Percentiles rank a stretch among this genome's conserved stretches.
Conservation (phyloP, 106 monocot genomes). For the Chionographis japonica region DNA sequence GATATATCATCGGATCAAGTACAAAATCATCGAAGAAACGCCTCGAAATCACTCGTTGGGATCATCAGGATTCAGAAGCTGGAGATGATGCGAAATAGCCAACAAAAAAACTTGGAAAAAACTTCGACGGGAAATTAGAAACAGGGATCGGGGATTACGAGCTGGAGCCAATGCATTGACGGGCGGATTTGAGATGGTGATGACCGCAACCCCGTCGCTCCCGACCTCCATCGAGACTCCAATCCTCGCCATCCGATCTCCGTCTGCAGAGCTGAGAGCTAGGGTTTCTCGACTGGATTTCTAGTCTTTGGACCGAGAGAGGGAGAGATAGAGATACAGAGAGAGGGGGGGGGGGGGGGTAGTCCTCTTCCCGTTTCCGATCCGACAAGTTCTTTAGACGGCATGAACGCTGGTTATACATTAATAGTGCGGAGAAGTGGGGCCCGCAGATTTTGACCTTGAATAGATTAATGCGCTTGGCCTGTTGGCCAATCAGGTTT, state of each 20-base stretch:
- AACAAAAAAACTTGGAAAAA: constrained; percentile 2
- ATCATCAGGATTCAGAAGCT: too few relatives aligned
- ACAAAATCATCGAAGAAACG: too few relatives aligned
- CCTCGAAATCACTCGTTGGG: too few relatives aligned
- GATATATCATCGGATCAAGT: too few relatives aligned
- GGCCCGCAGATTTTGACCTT: too few relatives aligned
- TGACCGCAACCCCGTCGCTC: constrained; percentile 57
- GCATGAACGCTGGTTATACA: too few relatives aligned
- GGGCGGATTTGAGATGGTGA: constrained; percentile 65
- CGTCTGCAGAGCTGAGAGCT: background rate
- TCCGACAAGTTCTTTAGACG: too few relatives aligned
- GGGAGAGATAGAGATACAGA: background rate
- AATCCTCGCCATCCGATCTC: constrained; percentile 27
- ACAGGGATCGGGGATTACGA: constrained; percentile 17
- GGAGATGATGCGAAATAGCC: background rate
- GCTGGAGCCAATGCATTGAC: constrained; percentile 55
- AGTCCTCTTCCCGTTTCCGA: background rate
- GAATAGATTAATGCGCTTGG: too few relatives aligned
- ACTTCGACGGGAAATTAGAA: background rate
- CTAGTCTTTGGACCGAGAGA: background rate
- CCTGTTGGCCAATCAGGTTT: too few relatives aligned
- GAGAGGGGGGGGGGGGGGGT: too few relatives aligned
- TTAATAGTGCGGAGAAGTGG: too few relatives aligned
- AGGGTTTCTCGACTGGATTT: background rate
- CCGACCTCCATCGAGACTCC: constrained; percentile 61